A percentile compares a stretch with the other conserved stretches of the same genome.
Conservation (phyloP, 306 rosid genomes). For the Lagenaria siceraria region DNA sequence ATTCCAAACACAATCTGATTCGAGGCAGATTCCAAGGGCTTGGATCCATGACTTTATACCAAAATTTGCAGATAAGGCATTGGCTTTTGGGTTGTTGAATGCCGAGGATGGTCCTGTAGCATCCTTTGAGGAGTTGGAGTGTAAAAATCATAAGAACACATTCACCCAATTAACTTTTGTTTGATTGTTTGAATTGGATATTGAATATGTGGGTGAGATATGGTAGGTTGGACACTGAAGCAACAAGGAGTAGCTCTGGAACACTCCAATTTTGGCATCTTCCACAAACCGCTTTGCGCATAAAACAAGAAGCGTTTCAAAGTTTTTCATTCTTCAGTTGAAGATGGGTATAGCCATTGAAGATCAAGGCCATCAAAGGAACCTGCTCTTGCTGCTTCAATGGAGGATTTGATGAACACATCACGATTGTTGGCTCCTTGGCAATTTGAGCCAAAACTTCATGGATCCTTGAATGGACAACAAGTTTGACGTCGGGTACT, state of each 20-base stretch:
- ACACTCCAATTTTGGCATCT: neutral
- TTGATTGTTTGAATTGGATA: neutral
- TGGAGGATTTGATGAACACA: neutral
- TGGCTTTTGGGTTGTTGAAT: neutral
- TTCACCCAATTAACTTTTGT: neutral
- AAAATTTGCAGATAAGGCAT: neutral
- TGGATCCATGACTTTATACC: neutral
- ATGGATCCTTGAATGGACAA: neutral
- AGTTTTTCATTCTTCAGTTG: neutral
- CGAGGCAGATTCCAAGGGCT: neutral
- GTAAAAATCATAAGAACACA: neutral
- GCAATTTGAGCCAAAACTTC: neutral
- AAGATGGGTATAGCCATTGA: neutral
- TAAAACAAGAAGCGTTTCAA: rapidly evolving
- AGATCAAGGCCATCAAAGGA: neutral
- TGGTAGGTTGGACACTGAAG: neutral
- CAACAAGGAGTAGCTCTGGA: neutral
- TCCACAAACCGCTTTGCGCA: neutral
- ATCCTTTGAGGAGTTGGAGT: neutral
- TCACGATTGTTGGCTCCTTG: neutral
- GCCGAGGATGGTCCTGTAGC: neutral
- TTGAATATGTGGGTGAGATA: neutral
- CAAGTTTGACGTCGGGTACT: neutral
- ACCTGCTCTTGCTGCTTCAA: neutral
- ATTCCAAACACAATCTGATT: neutral